phyloP scores from a whole-genome alignment of 202 grass and related monocot species.

The Carex arenaria region DNA sequence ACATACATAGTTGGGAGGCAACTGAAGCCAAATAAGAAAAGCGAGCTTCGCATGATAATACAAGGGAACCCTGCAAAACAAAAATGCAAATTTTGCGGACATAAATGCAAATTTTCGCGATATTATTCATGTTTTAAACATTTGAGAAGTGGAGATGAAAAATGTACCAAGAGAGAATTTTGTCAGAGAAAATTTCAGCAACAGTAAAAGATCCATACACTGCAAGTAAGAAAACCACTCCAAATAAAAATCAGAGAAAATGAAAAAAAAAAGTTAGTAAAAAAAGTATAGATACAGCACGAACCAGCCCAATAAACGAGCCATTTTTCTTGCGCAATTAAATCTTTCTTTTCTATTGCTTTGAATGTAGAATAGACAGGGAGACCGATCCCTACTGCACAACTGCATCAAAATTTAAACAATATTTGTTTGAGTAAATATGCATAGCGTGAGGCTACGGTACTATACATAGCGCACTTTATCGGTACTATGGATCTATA shows the following conservation, averaged over 20 bases:
- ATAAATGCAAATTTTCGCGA: neutral
- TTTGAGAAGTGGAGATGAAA: neutral
- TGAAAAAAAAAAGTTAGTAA: neutral
- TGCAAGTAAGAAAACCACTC: slow-evolving; percentile 25
- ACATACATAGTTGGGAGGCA: slow-evolving; percentile 72
- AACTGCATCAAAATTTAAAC: slow-evolving; percentile 45
- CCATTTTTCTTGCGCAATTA: slow-evolving; percentile 64
- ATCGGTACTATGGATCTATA: too few relatives aligned
- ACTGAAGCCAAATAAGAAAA: slow-evolving; percentile 83
- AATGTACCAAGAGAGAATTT: slow-evolving; percentile 70
- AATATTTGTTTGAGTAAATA: neutral
- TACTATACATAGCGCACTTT: too few relatives aligned
- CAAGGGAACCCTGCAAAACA: slow-evolving; percentile 63
- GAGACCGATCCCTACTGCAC: slow-evolving; percentile 69
- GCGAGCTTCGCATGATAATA: slow-evolving; percentile 77
- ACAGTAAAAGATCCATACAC: slow-evolving; percentile 95
- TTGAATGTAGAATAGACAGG: slow-evolving; percentile 91
- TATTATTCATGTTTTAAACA: slow-evolving; percentile 2
- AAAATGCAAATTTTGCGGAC: neutral
- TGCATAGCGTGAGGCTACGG: too few relatives aligned
- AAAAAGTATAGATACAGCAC: slow-evolving; percentile 6
- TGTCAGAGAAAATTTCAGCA: slow-evolving; percentile 67
- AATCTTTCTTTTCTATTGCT: slow-evolving; percentile 94
- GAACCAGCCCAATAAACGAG: slow-evolving; percentile 92
- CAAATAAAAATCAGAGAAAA: slow-evolving; percentile 11